These are phyloP conservation scores for Podaxis sp. DNA, from an alignment of 768 basidiomycete species.

Conservation along the genomic window DNA sequence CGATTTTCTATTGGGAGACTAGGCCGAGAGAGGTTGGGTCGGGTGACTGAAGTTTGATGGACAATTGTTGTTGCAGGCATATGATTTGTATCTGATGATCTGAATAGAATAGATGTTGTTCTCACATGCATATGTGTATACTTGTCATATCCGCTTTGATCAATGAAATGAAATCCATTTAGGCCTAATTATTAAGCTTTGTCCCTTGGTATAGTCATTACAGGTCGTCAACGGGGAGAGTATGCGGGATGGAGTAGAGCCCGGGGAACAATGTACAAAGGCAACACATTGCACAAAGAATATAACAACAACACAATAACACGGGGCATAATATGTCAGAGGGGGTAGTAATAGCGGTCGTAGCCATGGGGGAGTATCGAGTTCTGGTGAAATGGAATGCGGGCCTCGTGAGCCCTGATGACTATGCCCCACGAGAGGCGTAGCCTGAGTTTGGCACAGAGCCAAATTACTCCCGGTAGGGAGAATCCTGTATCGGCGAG, in stretches of 20 bases:
- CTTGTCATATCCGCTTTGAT: neutral
- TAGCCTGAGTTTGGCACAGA: constrained; percentile 5
- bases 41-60: neutral
- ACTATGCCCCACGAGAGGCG: constrained; percentile 6
- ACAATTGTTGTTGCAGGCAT: neutral
- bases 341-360: neutral
- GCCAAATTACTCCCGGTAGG: constrained; percentile 11
- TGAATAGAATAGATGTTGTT: neutral
- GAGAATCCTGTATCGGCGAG: constrained; percentile 46
- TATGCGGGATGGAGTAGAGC: neutral
- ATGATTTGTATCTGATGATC: neutral
- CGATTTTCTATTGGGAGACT: constrained; percentile 16
- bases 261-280: neutral
- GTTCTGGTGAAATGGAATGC: neutral
- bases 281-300: neutral
- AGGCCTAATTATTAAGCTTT: neutral
- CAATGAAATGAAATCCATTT: neutral
- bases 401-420: neutral
- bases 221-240: neutral
- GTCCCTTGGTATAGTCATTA: neutral
- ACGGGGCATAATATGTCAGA: neutral
- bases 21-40: neutral
- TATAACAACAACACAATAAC: neutral
- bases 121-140: neutral
- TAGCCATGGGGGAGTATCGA: constrained; percentile 2